Evolutionary conservation across 2,329 filamentous ascomycete species (phyloP), one percentile per base, ranked within the genome.

Genomic region (Onygenales sp.): DNA sequence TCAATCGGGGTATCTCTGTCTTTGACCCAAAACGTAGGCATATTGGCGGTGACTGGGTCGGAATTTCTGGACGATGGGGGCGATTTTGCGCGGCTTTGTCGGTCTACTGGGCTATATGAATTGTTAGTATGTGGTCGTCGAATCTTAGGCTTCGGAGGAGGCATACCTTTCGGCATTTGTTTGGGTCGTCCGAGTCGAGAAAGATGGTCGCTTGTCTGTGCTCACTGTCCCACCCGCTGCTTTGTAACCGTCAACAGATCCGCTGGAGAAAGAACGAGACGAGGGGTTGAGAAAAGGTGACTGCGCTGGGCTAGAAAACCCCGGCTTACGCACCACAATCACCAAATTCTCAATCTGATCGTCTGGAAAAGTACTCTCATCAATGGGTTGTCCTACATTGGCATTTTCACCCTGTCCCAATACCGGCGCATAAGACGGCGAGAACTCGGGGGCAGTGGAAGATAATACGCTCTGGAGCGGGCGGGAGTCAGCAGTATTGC

Each of bases 361-460:
- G 61, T 81, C 74, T 41, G 73, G 74, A 65, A 81, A 82, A 17
- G 69, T 72, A 64, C 60, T 66, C 52, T 68, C 60, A 52, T 67
- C 33, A 67, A 55, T 50, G 58, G 65, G 56, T 52, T 54, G 47
- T 57, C 67, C 61, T 67, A 70, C 69, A 68, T 67, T 69, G 58
- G 64, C 58, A 58, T 65, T 59, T 57, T 72, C 69, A 58, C 60
- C 66, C 51, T 64, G 60, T 55, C 59, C 54, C 46, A 57, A 56
- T 52, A 61, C 56, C 46, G 62, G 59, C 53, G 58, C 57, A 61
- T 60, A 65, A 54, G 67, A 68, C 11, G 80, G 80, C 7, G 78
- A 76, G 59, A 85, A 85, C 57, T 84, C 82, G 0, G 82, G 80
- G 2, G 84, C 83, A 17, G 77, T 71, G n/a, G 82, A 82, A 35